Percentiles rank a stretch among this genome's conserved stretches.
phyloP scores from a whole-genome alignment of 352 stramenopile species.

The Globisporangium iwayamae region DNA sequence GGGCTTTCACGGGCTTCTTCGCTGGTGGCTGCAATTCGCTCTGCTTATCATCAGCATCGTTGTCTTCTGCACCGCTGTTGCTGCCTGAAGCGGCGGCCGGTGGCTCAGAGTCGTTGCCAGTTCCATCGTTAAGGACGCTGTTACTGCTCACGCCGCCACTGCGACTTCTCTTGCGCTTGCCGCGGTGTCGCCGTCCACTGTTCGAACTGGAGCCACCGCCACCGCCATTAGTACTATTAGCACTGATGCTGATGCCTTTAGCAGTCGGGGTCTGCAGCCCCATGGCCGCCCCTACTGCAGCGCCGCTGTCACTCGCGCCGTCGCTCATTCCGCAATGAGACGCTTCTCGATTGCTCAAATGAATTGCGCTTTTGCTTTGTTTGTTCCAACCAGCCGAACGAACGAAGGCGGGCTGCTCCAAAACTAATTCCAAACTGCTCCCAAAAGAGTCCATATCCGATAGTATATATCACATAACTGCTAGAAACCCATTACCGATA shows the following conservation, averaged over 20 bases:
- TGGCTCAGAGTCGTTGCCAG: neutral
- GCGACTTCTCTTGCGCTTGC: constrained; percentile 37
- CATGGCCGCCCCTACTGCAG: neutral
- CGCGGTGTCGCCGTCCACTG: constrained; percentile 14
- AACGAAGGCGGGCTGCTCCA: no score
- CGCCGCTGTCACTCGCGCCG: neutral
- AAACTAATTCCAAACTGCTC: no score
- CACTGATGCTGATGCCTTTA: neutral
- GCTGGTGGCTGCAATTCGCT: neutral
- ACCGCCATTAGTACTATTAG: neutral
- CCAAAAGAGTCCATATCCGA: no score
- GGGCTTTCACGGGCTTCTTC: constrained; percentile 6
- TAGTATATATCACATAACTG: no score
- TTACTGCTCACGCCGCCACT: neutral
- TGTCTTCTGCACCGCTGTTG: constrained; percentile 8
- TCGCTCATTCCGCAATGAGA: constrained; percentile 7
- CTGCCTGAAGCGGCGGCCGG: neutral
- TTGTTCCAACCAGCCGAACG: constrained; percentile 1
- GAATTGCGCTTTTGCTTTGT: neutral
- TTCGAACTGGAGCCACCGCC: constrained; percentile 1
- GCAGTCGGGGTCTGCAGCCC: neutral
- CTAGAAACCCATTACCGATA: no score
- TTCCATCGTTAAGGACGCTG: neutral
- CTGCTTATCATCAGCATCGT: neutral
- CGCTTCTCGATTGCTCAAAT: constrained; percentile 5